phyloP scores from a whole-genome alignment of 345 rosid species.

The Aquilaria malaccensis region DNA sequence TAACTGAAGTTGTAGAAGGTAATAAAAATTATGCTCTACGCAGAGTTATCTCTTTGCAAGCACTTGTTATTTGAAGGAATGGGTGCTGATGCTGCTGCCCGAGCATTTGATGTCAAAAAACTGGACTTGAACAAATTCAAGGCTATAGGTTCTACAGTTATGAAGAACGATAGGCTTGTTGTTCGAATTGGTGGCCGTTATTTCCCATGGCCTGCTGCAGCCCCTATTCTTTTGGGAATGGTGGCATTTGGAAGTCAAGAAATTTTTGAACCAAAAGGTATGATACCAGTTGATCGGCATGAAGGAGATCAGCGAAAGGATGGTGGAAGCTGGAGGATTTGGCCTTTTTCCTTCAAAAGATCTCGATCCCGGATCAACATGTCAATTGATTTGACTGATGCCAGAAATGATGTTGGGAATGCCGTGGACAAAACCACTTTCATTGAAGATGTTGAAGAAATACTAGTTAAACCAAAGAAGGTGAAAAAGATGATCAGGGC shows the following conservation, averaged over 20 bases:
- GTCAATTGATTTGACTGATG: conserved; percentile 22
- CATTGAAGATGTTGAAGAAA: conserved; percentile 22
- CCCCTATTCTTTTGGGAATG: conserved; percentile 45
- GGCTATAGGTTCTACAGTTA: conserved; percentile 38
- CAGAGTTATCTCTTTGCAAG: conserved; percentile 63
- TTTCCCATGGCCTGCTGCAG: conserved; percentile 65
- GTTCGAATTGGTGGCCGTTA: conserved; percentile 38
- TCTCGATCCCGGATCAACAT: conserved; percentile 31
- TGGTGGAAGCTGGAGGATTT: conserved; percentile 72
- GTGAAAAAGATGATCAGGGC: conserved; percentile 49
- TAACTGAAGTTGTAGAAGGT: conserved; percentile 10
- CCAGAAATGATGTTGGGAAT: conserved; percentile 24
- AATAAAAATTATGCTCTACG: conserved; percentile 26
- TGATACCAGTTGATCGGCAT: conserved; percentile 42
- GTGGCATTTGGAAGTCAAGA: conserved; percentile 40
- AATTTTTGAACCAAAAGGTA: conserved; percentile 46
- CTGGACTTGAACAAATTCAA: conserved; percentile 38
- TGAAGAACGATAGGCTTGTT: conserved; percentile 52
- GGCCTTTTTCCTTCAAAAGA: conserved; percentile 69
- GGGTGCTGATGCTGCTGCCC: conserved; percentile 63
- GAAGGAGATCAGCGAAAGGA: conserved; percentile 37
- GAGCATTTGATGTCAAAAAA: conserved; percentile 50
- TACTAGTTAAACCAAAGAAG: conserved; percentile 22
- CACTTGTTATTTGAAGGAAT: conserved; percentile 50
- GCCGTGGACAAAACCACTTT: conserved; percentile 19